Conservation (phyloP, 2,329 filamentous ascomycete genomes). For the Cytospora paraplurivora region DNA sequence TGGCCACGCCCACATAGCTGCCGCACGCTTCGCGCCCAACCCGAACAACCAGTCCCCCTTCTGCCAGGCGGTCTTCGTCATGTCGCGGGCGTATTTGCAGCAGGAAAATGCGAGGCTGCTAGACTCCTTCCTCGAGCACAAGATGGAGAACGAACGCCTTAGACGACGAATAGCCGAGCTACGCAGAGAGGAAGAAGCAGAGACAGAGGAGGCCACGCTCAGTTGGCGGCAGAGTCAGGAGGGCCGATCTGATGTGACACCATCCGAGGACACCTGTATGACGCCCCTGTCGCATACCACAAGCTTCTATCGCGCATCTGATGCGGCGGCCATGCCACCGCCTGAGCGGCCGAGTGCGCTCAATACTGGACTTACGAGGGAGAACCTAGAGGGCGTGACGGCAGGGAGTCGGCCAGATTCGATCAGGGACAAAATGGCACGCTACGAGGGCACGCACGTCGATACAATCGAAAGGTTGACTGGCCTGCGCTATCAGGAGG, state of each 20-base stretch:
- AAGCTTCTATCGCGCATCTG: slow-evolving; percentile 37
- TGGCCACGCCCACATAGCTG: slow-evolving; percentile 85
- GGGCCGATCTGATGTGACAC: slow-evolving; percentile 54
- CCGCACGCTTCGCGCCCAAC: slow-evolving; percentile 64
- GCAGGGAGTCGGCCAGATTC: slow-evolving; percentile 70
- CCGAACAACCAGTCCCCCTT: slow-evolving; percentile 67
- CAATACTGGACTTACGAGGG: slow-evolving; percentile 72
- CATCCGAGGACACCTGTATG: slow-evolving; percentile 48
- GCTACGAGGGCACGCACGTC: slow-evolving; percentile 75
- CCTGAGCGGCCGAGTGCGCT: slow-evolving; percentile 63
- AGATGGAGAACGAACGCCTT: slow-evolving; percentile 91
- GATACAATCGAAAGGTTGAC: slow-evolving; percentile 94
- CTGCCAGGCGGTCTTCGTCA: slow-evolving; percentile 91
- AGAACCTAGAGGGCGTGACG: slow-evolving; percentile 75
- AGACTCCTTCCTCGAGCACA: slow-evolving; percentile 94
- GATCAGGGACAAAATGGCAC: slow-evolving; percentile 81
- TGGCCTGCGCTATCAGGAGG: slow-evolving; percentile 82
- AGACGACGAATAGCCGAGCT: slow-evolving; percentile 83
- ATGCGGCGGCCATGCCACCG: slow-evolving; percentile 63
- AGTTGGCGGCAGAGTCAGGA: slow-evolving; percentile 63
- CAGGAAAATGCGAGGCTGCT: slow-evolving; percentile 83
- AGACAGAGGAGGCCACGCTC: slow-evolving; percentile 66
- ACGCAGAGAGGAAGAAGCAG: slow-evolving; percentile 81
- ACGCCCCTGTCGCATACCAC: slow-evolving; percentile 36
- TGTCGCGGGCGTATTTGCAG: slow-evolving; percentile 85